Base-by-base conservation (phyloP, 2,329 filamentous ascomycete species). In the Cytospora paraplurivora region DNA sequence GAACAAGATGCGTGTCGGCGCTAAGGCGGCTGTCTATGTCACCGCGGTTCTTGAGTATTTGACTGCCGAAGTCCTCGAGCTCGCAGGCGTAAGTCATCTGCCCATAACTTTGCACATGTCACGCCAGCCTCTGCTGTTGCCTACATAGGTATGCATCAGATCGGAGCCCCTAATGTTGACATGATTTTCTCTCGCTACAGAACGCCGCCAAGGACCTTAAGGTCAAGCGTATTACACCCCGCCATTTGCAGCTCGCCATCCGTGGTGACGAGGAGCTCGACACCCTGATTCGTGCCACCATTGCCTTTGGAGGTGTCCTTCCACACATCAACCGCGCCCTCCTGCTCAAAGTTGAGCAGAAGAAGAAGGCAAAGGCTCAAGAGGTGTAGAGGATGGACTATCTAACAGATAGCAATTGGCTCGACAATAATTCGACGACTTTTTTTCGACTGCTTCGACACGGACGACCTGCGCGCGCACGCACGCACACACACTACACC, bases 131-230 rank as follows among this genome's bases (percentile, higher is more conserved):
- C 41, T 19, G 41, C 17, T 59, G 51, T 19, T 62, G 59, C 59
- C 59, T 37, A 21, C 33, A 38, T n/a, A 27, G 27, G 27, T 27
- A 27, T 27, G 12, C 27, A 35, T 11, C 17, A 6, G 6, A 1
- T 19, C 10, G n/a, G 5, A 4, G 8, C 6, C 21, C 1, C 7
- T 7, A 1, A 21, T 55, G 19, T 41, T 65, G 32, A 65, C 44
- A 35, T 17, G 27, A 55, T 69, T 47, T 64, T 49, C 47, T 7
- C 47, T 44, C 21, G 15, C 41, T 51, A 17, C 72, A 89, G 86
- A 99, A 99, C 77, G 95, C 95, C 60, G 95, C 95, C 78, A 98
- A 98, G 85, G 95, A 99, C 79, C 90, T 98, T 76, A 99, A 98
- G 82, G 95, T 98, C 82, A 99, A 98, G 88, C 95, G 95, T 80